Base-by-base conservation (phyloP, 208 protist genomes). In the Spongospora subterranea region DNA sequence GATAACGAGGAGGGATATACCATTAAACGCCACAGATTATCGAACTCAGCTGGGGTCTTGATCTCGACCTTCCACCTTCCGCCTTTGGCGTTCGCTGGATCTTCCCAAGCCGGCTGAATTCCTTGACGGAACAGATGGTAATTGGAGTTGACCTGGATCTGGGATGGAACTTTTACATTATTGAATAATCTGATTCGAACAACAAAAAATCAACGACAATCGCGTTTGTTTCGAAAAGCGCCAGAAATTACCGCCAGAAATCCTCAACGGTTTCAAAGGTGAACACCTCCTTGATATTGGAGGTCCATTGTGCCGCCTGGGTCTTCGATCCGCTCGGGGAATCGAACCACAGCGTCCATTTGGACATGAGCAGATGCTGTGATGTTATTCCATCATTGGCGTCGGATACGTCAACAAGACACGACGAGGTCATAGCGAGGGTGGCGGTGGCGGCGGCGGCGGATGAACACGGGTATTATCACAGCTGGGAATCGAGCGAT, bases 101-200 rank as follows among this genome's bases (percentile, higher is more conserved):
- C 71, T 43, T 82, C 71, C 71, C 71, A 82, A 20, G 71, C 71
- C 13, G 71, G 71, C n/a, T 82, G 6, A 20, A 82, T n/a, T 20
- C 71, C 71, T 20, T 82, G 71, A 35, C 71, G n/a, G 71, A 82
- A 82, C 71, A 82, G 71, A n/a, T 82, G 71, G n/a, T 82, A 82
- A n/a, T 82, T 82, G 17, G 71, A 35, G 6, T 6, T 39, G 35
- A 43, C 6, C 35, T 20, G 17, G 6, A 82, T 39, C 13, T 13
- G 17, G 13, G 71, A 82, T 20, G 71, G 71, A 35, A n/a, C 35
- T 82, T 82, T 82, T 20, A 82, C 40, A 43, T 82, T 82, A n/a
- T 82, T 82, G 71, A 82, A 82, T 13, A 82, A 43, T 35, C 50
- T 60, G 50, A 60, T 6, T 24, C 6, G 50, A 29, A 60, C 24